Percentiles rank a stretch among this genome's conserved stretches.
Evolutionary conservation across 2,329 filamentous ascomycete genomes (phyloP).

Genomic region (Ophiostoma perfectum): DNA sequence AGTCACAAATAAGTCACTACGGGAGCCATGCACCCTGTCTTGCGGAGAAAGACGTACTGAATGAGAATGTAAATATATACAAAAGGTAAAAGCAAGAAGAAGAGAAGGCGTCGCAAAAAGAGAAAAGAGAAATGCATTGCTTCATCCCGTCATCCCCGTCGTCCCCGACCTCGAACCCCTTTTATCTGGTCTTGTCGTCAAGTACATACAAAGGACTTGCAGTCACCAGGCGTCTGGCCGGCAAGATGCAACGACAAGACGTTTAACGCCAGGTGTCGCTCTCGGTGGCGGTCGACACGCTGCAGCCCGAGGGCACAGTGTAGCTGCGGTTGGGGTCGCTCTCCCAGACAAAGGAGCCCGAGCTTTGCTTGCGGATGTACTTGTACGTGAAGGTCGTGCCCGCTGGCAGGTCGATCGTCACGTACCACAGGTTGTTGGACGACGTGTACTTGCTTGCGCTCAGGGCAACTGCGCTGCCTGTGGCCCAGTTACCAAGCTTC

Average conservation of each 20-base stretch:
- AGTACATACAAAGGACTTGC: neutral
- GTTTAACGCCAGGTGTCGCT: constrained; percentile 21
- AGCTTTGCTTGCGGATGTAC: constrained; percentile 55
- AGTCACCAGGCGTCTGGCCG: neutral
- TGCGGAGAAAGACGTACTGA: neutral
- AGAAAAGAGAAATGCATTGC: neutral
- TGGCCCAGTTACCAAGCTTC: constrained; percentile 59
- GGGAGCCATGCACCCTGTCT: neutral
- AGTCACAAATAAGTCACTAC: no score
- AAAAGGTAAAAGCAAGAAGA: neutral
- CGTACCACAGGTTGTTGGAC: constrained; percentile 57
- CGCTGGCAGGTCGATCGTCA: constrained; percentile 48
- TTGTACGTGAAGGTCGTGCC: constrained; percentile 61
- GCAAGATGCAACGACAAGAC: neutral
- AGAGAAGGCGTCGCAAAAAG: neutral
- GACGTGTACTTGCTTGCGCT: constrained; percentile 54
- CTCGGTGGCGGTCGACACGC: constrained; percentile 13
- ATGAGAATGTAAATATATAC: neutral
- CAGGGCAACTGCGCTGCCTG: constrained; percentile 49
- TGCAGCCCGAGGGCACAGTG: constrained; percentile 29
- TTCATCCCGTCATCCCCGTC: neutral
- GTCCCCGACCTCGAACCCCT: neutral
- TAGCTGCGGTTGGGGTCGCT: constrained; percentile 49
- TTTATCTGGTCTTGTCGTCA: neutral
- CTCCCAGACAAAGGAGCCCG: constrained; percentile 59